These are phyloP conservation scores for Hymenoscyphus occultus DNA, from an alignment of 2,329 filamentous ascomycete genomes.

Conservation along the genomic window DNA sequence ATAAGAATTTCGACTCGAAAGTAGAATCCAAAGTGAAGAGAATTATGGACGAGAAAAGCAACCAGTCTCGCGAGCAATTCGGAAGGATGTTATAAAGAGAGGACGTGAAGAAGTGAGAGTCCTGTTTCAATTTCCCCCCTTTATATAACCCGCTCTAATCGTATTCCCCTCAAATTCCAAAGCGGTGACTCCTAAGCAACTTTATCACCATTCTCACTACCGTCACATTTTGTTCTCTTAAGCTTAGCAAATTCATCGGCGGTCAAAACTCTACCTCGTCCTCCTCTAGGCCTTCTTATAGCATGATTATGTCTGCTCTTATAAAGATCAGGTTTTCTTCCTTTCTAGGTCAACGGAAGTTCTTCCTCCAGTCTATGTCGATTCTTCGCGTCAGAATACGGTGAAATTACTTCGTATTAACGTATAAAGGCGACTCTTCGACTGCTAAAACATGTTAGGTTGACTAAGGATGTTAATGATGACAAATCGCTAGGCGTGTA, in stretches of 20 bases:
- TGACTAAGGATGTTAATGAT: conserved; percentile 67
- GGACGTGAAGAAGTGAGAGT: conserved; percentile 10
- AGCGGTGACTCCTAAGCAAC: conserved; percentile 33
- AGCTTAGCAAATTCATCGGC: conserved; percentile 92
- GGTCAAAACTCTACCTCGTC: conserved; percentile 91
- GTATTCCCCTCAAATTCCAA: conserved; percentile 7
- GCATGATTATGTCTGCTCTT: conserved; percentile 98
- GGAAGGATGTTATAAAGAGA: too few relatives aligned
- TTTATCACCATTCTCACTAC: conserved; percentile 40
- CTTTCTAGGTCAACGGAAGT: conserved; percentile 86
- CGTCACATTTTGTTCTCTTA: conserved; percentile 58
- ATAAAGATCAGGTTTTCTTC: conserved; percentile 93
- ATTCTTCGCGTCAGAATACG: conserved; percentile 92
- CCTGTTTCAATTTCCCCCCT: conserved; percentile 9
- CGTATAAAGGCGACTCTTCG: conserved; percentile 93
- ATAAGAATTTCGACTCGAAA: too few relatives aligned
- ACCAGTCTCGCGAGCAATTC: too few relatives aligned
- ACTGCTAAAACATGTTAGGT: conserved; percentile 74
- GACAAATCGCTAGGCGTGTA: conserved; percentile 52
- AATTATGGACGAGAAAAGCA: too few relatives aligned
- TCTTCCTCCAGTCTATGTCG: conserved; percentile 91
- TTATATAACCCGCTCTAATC: conserved; percentile 10
- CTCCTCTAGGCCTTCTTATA: conserved; percentile 90
- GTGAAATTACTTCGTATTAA: conserved; percentile 98
- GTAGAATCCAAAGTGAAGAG: too few relatives aligned